These are phyloP conservation scores for Pinus tabuliformis DNA, from an alignment of 75 land plant species.

Conservation along the genomic window DNA sequence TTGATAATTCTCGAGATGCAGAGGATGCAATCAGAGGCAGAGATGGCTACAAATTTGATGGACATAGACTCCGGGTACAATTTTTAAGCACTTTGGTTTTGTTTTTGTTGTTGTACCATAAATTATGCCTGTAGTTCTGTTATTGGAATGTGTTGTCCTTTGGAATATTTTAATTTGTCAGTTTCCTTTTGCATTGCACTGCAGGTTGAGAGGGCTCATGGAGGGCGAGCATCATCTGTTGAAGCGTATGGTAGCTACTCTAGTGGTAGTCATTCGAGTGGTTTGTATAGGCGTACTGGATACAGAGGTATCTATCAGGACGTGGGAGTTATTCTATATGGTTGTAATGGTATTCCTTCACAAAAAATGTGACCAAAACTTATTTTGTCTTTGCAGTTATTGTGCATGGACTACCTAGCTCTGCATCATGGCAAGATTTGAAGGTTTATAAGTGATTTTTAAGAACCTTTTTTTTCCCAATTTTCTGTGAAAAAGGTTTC, in stretches of 20 bases:
- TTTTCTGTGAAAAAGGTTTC: neutral
- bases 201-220: constrained; percentile 91
- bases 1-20: constrained; percentile 93
- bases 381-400: constrained; percentile 33
- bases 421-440: constrained; percentile 92
- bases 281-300: constrained; percentile 82
- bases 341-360: neutral
- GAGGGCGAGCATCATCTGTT: constrained; percentile 75
- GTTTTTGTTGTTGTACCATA: neutral
- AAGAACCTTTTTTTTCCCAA: too few species aligned
- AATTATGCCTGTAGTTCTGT: neutral
- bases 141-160: neutral
- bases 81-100: neutral
- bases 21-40: constrained; percentile 97
- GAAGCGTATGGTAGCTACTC: constrained; percentile 59
- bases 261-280: constrained; percentile 66
- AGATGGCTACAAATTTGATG: constrained; percentile 98
- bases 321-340: neutral
- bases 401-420: constrained; percentile 71
- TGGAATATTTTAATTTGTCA: neutral
- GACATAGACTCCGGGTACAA: constrained; percentile 70
- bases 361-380: neutral
- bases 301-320: constrained; percentile 58
- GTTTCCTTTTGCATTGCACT: neutral
- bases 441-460: constrained; percentile 34